phyloP scores from a whole-genome alignment of 179 eudicot genomes.

The Patellifolia procumbens region DNA sequence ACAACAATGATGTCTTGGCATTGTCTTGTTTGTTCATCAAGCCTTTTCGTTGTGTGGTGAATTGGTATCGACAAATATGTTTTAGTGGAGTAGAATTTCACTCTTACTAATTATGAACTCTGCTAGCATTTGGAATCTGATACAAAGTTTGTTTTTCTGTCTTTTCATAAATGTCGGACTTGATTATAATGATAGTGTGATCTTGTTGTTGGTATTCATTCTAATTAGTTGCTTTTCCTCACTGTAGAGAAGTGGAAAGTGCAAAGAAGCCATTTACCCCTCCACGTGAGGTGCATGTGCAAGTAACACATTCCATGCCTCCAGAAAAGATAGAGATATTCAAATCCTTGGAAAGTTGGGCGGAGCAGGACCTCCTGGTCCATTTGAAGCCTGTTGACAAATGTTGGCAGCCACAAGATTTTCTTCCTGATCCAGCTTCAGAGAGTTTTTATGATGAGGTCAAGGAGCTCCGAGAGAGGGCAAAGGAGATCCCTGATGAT shows the following conservation, averaged over 20 bases:
- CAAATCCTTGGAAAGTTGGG: constrained; percentile 42
- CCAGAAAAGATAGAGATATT: constrained; percentile 43
- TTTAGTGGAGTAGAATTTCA: neutral
- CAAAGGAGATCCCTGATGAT: constrained; percentile 45
- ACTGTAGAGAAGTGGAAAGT: constrained; percentile 31
- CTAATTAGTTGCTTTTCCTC: constrained; percentile 17
- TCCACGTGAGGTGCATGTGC: constrained; percentile 43
- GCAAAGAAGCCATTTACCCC: constrained; percentile 39
- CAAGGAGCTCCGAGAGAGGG: constrained; percentile 40
- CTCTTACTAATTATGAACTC: neutral
- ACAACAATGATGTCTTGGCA: neutral
- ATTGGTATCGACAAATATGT: neutral
- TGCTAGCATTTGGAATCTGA: constrained; percentile 7
- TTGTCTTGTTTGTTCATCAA: no score
- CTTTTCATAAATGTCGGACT: neutral
- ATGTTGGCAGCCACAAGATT: constrained; percentile 54
- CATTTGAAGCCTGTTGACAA: constrained; percentile 47
- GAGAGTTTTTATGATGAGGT: constrained; percentile 38
- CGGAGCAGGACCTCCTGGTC: constrained; percentile 30
- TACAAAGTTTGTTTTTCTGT: neutral
- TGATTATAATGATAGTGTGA: neutral
- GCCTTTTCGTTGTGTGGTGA: neutral
- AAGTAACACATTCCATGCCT: constrained; percentile 51
- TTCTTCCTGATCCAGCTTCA: constrained; percentile 43
- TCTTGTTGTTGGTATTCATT: neutral